Evolutionary conservation across 257 asterid species (phyloP).

Genomic region (Jacaranda copaia): DNA sequence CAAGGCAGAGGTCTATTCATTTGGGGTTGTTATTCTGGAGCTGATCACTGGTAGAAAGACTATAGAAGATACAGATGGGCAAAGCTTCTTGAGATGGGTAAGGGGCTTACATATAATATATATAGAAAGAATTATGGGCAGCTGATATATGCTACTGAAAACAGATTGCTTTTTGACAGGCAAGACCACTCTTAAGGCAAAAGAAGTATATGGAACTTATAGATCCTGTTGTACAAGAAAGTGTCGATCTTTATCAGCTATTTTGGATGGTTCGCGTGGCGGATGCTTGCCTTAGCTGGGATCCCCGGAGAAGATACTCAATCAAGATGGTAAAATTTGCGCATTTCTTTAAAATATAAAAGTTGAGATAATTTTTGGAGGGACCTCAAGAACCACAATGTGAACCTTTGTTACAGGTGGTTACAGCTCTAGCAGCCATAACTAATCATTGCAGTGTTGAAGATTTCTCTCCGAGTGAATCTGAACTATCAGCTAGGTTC

Average conservation of each 20-base stretch:
- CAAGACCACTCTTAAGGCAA: slow-evolving; percentile 54
- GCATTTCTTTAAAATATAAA: not conserved
- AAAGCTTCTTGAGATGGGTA: slow-evolving; percentile 72
- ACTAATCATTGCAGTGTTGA: slow-evolving; percentile 42
- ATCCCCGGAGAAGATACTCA: slow-evolving; percentile 58
- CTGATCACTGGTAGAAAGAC: slow-evolving; percentile 68
- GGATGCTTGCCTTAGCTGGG: slow-evolving; percentile 60
- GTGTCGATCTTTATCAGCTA: slow-evolving; percentile 60
- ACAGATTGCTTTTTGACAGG: slow-evolving; percentile 41
- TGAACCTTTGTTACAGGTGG: slow-evolving; percentile 45
- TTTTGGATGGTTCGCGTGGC: slow-evolving; percentile 57
- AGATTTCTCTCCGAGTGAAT: slow-evolving; percentile 60
- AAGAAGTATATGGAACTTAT: slow-evolving; percentile 57
- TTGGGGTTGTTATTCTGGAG: slow-evolving; percentile 66
- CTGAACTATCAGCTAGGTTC: slow-evolving; percentile 33
- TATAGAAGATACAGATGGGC: slow-evolving; percentile 54
- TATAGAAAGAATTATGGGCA: not conserved
- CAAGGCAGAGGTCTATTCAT: slow-evolving; percentile 65
- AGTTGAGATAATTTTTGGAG: not conserved
- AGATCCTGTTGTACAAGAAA: slow-evolving; percentile 55
- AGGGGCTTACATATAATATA: not conserved
- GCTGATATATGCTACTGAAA: not conserved
- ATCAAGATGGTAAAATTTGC: slow-evolving; percentile 50
- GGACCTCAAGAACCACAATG: not conserved
- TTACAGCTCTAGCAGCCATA: slow-evolving; percentile 44